Evolutionary conservation across 495 filamentous ascomycete species (phyloP).

Genomic region (Ramalina intermedia): DNA sequence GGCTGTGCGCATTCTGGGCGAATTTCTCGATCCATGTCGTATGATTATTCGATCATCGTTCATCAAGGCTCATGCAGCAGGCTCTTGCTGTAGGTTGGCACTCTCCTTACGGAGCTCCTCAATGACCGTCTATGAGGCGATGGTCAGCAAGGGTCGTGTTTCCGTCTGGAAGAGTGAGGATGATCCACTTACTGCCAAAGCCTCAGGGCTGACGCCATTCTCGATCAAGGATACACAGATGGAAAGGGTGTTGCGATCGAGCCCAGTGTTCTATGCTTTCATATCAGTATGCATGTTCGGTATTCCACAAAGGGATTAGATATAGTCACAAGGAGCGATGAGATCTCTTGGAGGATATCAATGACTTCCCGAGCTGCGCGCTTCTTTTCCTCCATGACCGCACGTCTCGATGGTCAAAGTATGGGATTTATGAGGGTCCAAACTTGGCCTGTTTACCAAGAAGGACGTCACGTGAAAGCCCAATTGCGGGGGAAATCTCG

Average conservation of each 20-base stretch:
- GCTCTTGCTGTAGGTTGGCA: slow-evolving; percentile 6
- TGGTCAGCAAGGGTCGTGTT: not conserved
- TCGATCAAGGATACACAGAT: slow-evolving; percentile 93
- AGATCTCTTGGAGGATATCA: slow-evolving; percentile 90
- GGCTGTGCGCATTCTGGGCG: no score
- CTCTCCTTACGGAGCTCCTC: slow-evolving; percentile 56
- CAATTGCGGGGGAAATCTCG: no score
- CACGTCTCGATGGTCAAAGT: no score
- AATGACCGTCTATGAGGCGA: slow-evolving; percentile 44
- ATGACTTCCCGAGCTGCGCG: slow-evolving; percentile 90
- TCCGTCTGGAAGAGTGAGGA: no score
- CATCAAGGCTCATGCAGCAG: not conserved
- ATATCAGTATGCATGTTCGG: slow-evolving; percentile 2
- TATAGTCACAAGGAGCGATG: slow-evolving; percentile 57
- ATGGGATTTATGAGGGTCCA: no score
- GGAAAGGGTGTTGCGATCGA: slow-evolving; percentile 79
- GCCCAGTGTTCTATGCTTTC: slow-evolving; percentile 62
- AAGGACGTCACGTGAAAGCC: no score
- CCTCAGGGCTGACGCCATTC: slow-evolving; percentile 94
- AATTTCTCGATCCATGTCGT: not conserved
- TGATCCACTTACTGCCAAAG: slow-evolving; percentile 58
- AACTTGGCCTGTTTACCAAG: no score
- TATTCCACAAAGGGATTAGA: slow-evolving; percentile 5
- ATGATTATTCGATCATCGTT: not conserved
- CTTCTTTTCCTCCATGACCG: slow-evolving; percentile 38